phyloP scores from a whole-genome alignment of 1,284 basidiomycete species.

The Coniferiporia weirii region DNA sequence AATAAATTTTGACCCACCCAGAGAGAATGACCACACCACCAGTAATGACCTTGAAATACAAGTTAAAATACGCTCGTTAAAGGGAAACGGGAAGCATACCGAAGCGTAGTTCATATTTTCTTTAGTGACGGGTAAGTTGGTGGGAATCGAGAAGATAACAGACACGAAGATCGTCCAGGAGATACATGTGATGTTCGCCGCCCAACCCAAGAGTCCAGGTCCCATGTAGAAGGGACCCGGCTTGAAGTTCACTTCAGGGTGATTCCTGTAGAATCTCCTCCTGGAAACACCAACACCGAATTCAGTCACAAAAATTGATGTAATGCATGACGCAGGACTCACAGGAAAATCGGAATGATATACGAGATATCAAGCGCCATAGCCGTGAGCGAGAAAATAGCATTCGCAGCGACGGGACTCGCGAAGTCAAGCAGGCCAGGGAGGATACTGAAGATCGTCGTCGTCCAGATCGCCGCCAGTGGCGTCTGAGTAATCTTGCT shows the following conservation, averaged over 20 bases:
- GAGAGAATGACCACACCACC: slow-evolving; percentile 33
- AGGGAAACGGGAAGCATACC: neutral
- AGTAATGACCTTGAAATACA: slow-evolving; percentile 29
- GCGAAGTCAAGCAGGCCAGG: slow-evolving; percentile 78
- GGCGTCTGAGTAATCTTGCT: slow-evolving; percentile 69
- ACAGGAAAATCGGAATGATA: slow-evolving; percentile 67
- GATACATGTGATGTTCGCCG: slow-evolving; percentile 64
- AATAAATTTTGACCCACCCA: slow-evolving; percentile 23
- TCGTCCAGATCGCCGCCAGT: slow-evolving; percentile 77
- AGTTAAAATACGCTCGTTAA: neutral
- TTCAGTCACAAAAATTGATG: neutral
- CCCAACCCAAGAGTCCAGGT: slow-evolving; percentile 59
- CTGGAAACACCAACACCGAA: slow-evolving; percentile 20
- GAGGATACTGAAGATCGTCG: slow-evolving; percentile 62
- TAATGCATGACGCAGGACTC: neutral
- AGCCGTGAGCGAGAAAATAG: slow-evolving; percentile 78
- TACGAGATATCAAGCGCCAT: slow-evolving; percentile 71
- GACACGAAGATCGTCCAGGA: slow-evolving; percentile 65
- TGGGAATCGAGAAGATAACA: slow-evolving; percentile 72
- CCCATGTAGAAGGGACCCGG: slow-evolving; percentile 91
- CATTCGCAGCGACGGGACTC: slow-evolving; percentile 72
- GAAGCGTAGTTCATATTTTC: slow-evolving; percentile 79
- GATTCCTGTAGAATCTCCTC: slow-evolving; percentile 66
- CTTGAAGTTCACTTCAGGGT: slow-evolving; percentile 81
- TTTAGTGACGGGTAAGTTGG: slow-evolving; percentile 59